Conservation (phyloP, 306 rosid genomes). For the Fragaria ananassa region DNA sequence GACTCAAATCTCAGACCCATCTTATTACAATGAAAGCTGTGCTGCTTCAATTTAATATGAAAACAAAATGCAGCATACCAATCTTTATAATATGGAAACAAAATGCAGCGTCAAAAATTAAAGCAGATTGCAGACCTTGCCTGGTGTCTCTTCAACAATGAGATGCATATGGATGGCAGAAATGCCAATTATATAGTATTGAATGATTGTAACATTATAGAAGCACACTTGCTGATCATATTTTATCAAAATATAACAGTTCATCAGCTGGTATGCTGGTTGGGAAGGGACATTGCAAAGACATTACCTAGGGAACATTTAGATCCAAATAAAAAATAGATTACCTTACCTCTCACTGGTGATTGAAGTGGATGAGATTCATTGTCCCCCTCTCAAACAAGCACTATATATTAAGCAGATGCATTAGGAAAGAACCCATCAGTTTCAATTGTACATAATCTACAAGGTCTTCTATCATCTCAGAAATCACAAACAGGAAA, state of each 20-base stretch:
- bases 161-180: neutral
- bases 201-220: neutral
- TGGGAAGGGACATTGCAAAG: neutral
- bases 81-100: too few species aligned
- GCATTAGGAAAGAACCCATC: neutral
- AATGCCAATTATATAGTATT: neutral
- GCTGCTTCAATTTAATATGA: too few species aligned
- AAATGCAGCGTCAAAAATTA: neutral
- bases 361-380: neutral
- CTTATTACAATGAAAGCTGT: too few species aligned
- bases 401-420: neutral
- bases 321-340: neutral
- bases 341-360: neutral
- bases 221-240: neutral
- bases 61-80: too few species aligned
- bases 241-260: too few species aligned
- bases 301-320: too few species aligned
- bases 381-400: neutral
- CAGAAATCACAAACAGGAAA: neutral
- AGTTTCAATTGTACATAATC: constrained; percentile 1
- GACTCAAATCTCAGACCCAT: too few species aligned
- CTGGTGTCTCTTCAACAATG: neutral
- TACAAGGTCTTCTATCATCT: neutral
- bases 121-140: neutral
- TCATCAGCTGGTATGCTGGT: constrained; percentile 7